These are phyloP conservation scores for Chlorella vulgaris DNA, from an alignment of 139 green algal genomes.

Conservation along the genomic window DNA sequence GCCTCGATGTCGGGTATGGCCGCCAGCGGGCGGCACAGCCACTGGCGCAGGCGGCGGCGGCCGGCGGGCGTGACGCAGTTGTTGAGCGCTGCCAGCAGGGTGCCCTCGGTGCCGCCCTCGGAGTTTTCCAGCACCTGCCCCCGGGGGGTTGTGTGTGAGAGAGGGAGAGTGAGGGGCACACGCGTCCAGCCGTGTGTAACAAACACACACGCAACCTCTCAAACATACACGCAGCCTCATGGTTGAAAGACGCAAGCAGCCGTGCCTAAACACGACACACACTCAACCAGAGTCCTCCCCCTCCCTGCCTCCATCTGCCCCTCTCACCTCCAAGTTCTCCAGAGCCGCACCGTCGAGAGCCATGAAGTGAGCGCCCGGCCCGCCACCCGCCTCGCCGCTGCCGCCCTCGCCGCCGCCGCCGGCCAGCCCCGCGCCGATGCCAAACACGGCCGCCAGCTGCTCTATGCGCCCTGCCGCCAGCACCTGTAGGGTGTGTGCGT, in stretches of 20 bases:
- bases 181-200: not conserved
- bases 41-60: constrained; percentile 82
- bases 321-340: constrained; percentile 90
- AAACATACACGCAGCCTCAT: not conserved
- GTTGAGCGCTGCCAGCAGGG: constrained; percentile 87
- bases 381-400: not conserved
- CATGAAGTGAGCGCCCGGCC: constrained; percentile 58
- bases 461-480: constrained; percentile 59
- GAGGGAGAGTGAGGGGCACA: not conserved
- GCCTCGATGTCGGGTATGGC: constrained; percentile 67
- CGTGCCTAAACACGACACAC: not conserved
- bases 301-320: no score
- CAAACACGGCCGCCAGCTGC: constrained; percentile 55
- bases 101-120: constrained; percentile 77
- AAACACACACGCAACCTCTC: not conserved
- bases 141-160: no score
- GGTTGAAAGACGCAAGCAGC: no score
- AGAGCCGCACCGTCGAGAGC: constrained; percentile 92
- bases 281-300: no score
- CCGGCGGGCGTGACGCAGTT: constrained; percentile 87
- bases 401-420: not conserved
- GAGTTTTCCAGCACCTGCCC: constrained; percentile 88
- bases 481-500: constrained; percentile 10
- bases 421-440: constrained; percentile 16
- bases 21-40: constrained; percentile 87